Evolutionary conservation across 108 stramenopile species (phyloP).

Genomic region (Cyclotella choctawhatcheeana): DNA sequence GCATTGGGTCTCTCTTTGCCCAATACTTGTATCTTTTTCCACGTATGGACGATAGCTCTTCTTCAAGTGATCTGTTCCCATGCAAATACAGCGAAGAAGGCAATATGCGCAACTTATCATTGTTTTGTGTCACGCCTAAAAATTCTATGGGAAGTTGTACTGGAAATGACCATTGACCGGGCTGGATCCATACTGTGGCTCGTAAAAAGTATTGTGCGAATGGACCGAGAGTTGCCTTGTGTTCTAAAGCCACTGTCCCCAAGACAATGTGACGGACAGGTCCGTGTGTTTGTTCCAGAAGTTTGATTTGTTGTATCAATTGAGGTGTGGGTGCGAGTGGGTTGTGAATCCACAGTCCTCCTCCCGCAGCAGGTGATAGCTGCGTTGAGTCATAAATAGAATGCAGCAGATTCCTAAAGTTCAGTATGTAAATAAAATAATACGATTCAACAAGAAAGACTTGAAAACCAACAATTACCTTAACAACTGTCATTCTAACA

Average conservation of each 20-base stretch:
- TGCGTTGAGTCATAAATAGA: neutral
- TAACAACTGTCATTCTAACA: constrained; percentile 81
- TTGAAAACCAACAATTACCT: constrained; percentile 38
- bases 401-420: neutral
- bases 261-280: constrained; percentile 89
- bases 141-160: constrained; percentile 73
- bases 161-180: constrained; percentile 89
- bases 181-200: constrained; percentile 87
- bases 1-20: constrained; percentile 47
- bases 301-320: constrained; percentile 64
- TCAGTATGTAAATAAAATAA: neutral
- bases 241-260: constrained; percentile 90
- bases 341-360: constrained; percentile 60
- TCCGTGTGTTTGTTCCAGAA: constrained; percentile 72
- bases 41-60: constrained; percentile 20
- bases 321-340: constrained; percentile 94
- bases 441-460: neutral
- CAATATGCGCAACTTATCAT: constrained; percentile 58
- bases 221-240: constrained; percentile 89
- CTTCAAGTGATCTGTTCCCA: constrained; percentile 31
- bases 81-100: constrained; percentile 48
- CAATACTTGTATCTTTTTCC: constrained; percentile 39
- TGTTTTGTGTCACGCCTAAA: constrained; percentile 66
- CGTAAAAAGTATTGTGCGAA: constrained; percentile 80
- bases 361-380: no score